A percentile compares a stretch with the other conserved stretches of the same genome.
phyloP scores from a whole-genome alignment of 2,329 filamentous ascomycete genomes.

The Colletotrichum simmondsii region DNA sequence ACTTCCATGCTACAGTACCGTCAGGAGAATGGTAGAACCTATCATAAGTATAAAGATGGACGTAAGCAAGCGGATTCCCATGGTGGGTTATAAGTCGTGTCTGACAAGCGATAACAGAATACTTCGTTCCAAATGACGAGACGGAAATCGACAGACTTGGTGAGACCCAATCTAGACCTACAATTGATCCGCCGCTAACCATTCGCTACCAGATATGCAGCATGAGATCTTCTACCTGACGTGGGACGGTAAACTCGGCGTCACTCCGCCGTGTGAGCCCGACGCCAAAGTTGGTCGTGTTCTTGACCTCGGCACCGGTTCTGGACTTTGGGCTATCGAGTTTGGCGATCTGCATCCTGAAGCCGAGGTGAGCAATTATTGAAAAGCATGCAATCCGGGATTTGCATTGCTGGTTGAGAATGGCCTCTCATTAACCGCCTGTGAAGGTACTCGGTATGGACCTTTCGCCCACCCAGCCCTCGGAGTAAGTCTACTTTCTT shows the following conservation, averaged over 20 bases:
- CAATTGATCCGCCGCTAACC: too few relatives aligned
- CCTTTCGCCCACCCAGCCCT: not conserved
- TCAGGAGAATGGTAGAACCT: slow-evolving; percentile 16
- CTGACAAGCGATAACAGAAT: too few relatives aligned
- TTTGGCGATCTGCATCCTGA: slow-evolving; percentile 50
- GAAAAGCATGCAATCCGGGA: too few relatives aligned
- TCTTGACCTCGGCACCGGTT: slow-evolving; percentile 40
- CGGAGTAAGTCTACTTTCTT: too few relatives aligned
- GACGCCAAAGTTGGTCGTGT: slow-evolving; percentile 32
- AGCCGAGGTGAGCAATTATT: slow-evolving; percentile 40
- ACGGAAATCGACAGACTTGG: slow-evolving; percentile 11
- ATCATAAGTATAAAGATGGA: slow-evolving; percentile 37
- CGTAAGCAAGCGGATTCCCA: too few relatives aligned
- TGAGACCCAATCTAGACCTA: too few relatives aligned
- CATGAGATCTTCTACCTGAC: slow-evolving; percentile 63
- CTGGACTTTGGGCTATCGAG: slow-evolving; percentile 47
- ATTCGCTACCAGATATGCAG: slow-evolving; percentile 58
- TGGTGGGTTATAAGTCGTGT: too few relatives aligned
- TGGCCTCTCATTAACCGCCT: too few relatives aligned
- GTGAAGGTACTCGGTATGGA: slow-evolving; percentile 43
- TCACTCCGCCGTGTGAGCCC: slow-evolving; percentile 13
- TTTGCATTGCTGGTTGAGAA: too few relatives aligned
- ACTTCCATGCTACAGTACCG: slow-evolving; percentile 40
- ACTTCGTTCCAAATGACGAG: slow-evolving; percentile 17
- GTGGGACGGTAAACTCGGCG: slow-evolving; percentile 41